Evolutionary conservation across 2,329 filamentous ascomycete species (phyloP).

Genomic region (Sphaceloma murrayae): DNA sequence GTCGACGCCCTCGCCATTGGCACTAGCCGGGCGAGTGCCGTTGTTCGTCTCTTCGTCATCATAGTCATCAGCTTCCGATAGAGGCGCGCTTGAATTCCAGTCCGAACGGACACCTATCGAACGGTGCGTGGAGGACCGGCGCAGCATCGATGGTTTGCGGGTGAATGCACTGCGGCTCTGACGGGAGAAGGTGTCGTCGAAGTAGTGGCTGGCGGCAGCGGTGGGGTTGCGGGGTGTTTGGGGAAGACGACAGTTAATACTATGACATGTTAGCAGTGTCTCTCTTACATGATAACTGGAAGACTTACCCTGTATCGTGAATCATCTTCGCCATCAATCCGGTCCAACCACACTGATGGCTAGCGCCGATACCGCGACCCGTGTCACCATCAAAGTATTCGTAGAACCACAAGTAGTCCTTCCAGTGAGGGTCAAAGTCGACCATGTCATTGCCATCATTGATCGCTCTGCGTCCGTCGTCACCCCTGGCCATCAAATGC

Average conservation of each 20-base stretch:
- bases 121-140: constrained; percentile 70
- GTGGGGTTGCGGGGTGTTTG: constrained; percentile 86
- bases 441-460: constrained; percentile 76
- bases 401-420: constrained; percentile 88
- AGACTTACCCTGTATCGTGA: constrained; percentile 82
- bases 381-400: constrained; percentile 95
- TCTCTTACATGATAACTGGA: not conserved
- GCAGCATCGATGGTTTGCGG: constrained; percentile 47
- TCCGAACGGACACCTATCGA: constrained; percentile 80
- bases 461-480: constrained; percentile 79
- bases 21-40: constrained; percentile 16
- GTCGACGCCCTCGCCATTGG: constrained; percentile 19
- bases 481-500: constrained; percentile 75
- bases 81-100: constrained; percentile 39
- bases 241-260: constrained; percentile 78
- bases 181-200: constrained; percentile 75
- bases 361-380: constrained; percentile 80
- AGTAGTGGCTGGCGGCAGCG: constrained; percentile 81
- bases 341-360: constrained; percentile 94
- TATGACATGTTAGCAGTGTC: constrained; percentile 40
- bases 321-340: constrained; percentile 94
- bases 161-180: constrained; percentile 33
- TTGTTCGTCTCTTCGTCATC: constrained; percentile 21
- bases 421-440: constrained; percentile 89
- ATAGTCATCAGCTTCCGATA: constrained; percentile 29